Evolutionary conservation across 2,329 filamentous ascomycete genomes (phyloP).

Genomic region (Fonsecaea multimorphosa): DNA sequence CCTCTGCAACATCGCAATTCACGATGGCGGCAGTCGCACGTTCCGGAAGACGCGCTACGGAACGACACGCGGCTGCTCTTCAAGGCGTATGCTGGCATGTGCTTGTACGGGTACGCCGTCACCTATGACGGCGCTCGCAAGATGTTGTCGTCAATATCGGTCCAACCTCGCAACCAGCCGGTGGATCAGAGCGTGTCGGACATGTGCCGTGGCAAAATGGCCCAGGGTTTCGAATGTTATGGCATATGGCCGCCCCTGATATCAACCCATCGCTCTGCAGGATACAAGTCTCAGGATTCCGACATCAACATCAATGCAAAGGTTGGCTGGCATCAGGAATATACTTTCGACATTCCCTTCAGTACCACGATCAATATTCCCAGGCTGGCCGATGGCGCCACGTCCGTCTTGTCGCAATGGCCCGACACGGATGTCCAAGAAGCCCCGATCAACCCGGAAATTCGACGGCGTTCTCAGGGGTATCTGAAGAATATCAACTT

Average conservation of each 20-base stretch:
- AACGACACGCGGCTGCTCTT: conserved; percentile 46
- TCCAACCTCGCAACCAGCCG: not conserved
- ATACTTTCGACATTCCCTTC: conserved; percentile 21
- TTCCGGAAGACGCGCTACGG: not conserved
- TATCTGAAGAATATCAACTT: not conserved
- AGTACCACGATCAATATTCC: conserved; percentile 10
- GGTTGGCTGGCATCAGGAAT: conserved; percentile 16
- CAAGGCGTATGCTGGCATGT: conserved; percentile 44
- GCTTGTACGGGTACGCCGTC: conserved; percentile 50
- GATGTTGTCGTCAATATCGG: conserved; percentile 44
- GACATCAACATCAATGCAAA: conserved; percentile 9
- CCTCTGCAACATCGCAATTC: not conserved
- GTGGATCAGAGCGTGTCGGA: conserved; percentile 36
- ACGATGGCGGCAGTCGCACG: not conserved
- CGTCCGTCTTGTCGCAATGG: conserved; percentile 9
- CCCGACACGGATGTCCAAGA: not conserved
- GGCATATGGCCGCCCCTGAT: conserved; percentile 12
- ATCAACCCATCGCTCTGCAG: conserved; percentile 12
- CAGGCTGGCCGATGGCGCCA: conserved; percentile 1
- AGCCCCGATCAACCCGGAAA: not conserved
- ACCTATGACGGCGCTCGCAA: conserved; percentile 47
- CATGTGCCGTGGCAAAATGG: conserved; percentile 50
- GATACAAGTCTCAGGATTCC: conserved; percentile 2
- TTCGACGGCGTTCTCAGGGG: not conserved
- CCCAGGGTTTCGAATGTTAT: conserved; percentile 8